Base-by-base conservation (phyloP, 306 rosid genomes). In the Medicago lupulina region DNA sequence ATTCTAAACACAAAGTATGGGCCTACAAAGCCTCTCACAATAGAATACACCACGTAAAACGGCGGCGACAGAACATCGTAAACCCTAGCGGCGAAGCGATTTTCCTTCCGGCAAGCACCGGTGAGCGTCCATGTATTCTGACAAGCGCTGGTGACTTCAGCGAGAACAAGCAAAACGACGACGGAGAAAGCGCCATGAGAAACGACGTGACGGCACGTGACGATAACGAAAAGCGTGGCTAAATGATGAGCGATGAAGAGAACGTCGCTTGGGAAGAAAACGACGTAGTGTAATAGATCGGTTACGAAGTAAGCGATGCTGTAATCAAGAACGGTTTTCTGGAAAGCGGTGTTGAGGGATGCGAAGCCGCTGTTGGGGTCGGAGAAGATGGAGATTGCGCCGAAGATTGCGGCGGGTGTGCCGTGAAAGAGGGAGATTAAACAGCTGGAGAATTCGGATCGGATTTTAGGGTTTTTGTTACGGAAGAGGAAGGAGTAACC, bases 81-180 rank as follows among this genome's bases (percentile, higher is more conserved):
- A 53, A 89, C 69, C 66, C 69, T 82, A 0, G 86, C 89, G 0
- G 99, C 99, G 9, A 83, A 61, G 1, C 54, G 84, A 41, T 69
- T 83, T 60, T 92, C 96, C 23, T 17, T 15, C 19, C 84, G 76
- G 0, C 89, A 76, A 2, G 89, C 85, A 7, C 75, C 75, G 15
- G 99, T 88, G 17, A 95, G 88, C 0, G 97, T 92, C 99, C 99
- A 95, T 0, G 79, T 55, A 76, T 95, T 95, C 89, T 95, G 99
- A 82, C 89, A 95, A 31, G 77, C 38, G 70, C 97, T 95, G 43
- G 97, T 92, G 39, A 80, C 67, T 84, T 95, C 99, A 0, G 99
- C 99, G 60, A 95, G 93, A 25, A 83, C 73, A 11, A 92, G 81
- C 9, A 95, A 90, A 1, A 53, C 65, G 21, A 95, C 86, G 7